These are phyloP conservation scores for Corynascus novoguineensis DNA, from an alignment of 495 filamentous ascomycete species.

Conservation along the genomic window DNA sequence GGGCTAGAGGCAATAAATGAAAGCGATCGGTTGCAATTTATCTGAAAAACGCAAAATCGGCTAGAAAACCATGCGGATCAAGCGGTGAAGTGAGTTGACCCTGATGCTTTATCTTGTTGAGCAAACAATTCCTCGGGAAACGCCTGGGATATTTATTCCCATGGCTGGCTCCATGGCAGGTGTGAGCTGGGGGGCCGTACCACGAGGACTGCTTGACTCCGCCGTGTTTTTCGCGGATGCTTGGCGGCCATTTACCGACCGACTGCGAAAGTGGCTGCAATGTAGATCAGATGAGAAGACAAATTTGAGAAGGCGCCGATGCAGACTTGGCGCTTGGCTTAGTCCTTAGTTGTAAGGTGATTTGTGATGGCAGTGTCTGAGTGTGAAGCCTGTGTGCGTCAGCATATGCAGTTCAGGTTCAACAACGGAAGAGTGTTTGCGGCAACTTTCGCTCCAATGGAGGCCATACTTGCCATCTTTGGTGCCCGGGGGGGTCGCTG, in stretches of 20 bases:
- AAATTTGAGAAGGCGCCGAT: neutral
- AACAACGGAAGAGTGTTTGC: no score
- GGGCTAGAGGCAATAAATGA: neutral
- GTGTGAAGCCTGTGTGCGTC: neutral
- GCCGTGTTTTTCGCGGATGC: conserved; percentile 3
- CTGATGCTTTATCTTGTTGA: neutral
- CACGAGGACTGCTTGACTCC: neutral
- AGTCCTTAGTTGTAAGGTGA: neutral
- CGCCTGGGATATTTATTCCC: neutral
- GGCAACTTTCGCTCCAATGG: no score
- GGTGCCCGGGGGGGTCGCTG: no score
- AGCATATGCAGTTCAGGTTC: neutral
- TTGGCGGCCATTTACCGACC: conserved; percentile 26
- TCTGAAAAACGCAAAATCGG: no score
- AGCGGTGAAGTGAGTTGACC: neutral
- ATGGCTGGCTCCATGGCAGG: neutral
- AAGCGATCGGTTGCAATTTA: no score
- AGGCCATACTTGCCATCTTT: no score
- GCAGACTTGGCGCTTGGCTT: neutral
- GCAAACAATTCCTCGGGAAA: neutral
- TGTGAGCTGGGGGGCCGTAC: neutral
- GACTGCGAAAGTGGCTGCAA: conserved; percentile 15
- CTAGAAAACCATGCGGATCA: no score
- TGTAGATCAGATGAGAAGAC: conserved; percentile 21
- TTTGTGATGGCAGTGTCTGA: no score